phyloP scores from a whole-genome alignment of 768 basidiomycete species.

The Sarcodon aspratus region DNA sequence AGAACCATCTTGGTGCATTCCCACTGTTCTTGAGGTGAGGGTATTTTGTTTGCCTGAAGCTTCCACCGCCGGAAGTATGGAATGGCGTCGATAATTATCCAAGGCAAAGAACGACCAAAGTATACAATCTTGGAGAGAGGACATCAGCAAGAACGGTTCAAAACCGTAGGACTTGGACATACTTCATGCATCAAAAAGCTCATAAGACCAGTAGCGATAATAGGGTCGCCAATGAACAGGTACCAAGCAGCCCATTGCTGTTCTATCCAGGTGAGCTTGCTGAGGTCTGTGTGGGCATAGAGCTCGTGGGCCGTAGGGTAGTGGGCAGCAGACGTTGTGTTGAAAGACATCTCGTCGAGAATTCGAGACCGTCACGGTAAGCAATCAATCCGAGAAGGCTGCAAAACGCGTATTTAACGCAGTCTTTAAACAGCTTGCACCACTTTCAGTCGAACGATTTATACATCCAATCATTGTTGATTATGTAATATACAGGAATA shows the following conservation, averaged over 20 bases:
- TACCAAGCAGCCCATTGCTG: constrained; percentile 83
- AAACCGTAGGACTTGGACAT: constrained; percentile 14
- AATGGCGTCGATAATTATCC: constrained; percentile 91
- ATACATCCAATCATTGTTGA: background rate
- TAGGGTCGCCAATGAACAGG: constrained; percentile 73
- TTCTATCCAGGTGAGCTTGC: constrained; percentile 60
- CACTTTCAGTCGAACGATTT: too few species aligned
- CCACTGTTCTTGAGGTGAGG: constrained; percentile 80
- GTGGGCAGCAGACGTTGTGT: constrained; percentile 3
- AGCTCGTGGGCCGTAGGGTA: constrained; percentile 26
- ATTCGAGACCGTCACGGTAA: background rate
- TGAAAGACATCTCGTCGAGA: constrained; percentile 8
- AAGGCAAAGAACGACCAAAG: constrained; percentile 90
- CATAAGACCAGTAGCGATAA: constrained; percentile 89
- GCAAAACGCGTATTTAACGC: too few species aligned
- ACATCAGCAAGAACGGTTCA: background rate
- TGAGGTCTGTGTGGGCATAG: constrained; percentile 48
- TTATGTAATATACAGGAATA: background rate
- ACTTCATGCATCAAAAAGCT: constrained; percentile 94
- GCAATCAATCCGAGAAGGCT: too few species aligned
- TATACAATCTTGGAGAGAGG: constrained; percentile 63
- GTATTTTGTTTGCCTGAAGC: constrained; percentile 78
- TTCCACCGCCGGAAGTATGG: constrained; percentile 95
- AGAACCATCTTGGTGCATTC: constrained; percentile 89
- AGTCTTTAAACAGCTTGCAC: too few species aligned